Evolutionary conservation across 1,284 basidiomycete species (phyloP), one percentile per base, ranked within the genome.

Genomic region (Naganishia cerealis): DNA sequence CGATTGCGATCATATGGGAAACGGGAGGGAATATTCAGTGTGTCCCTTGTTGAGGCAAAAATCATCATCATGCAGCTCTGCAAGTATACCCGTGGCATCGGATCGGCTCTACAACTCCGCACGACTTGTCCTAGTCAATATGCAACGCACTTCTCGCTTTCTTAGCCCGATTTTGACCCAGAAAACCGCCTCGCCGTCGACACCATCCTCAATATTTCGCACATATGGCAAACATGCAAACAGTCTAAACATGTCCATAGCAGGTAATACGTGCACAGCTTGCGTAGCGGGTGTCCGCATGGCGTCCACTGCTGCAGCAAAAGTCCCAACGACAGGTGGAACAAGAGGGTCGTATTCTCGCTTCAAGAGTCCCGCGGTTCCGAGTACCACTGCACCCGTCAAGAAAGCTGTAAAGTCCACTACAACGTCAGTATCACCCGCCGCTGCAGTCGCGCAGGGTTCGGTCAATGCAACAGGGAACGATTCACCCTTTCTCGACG

Each of bases 101-200:
- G 55, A 36, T 36, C 13, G 12, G 50, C 29, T 38, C 36, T 12
- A 38, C n/a, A 29, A 10, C 1, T 33, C 13, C 54, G 8, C 9
- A 15, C 53, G 6, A 16, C 26, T 6, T 33, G 3, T 33, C 26
- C 15, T 9, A 1, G 21, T 2, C 38, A 57, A 57, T 7, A 59
- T 59, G 57, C 57, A 59, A 18, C 42, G 42, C 7, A 33, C 57
- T 29, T 43, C 57, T 12, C 57, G 57, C 29, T 43, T 59, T 18
- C 40, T 59, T 18, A 33, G 42, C 3, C 29, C 57, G 38, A 48
- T 21, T 38, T 24, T 59, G 24, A 26, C 42, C 2, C 43, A 33
- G 26, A 33, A 29, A 4, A 26, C 48, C 26, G 57, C 40, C 57
- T 29, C 57, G 21, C 43, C 57, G 6, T 58, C 56, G 13, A 21